Base-by-base conservation (phyloP, 768 basidiomycete species). In the Pholiota molesta region DNA sequence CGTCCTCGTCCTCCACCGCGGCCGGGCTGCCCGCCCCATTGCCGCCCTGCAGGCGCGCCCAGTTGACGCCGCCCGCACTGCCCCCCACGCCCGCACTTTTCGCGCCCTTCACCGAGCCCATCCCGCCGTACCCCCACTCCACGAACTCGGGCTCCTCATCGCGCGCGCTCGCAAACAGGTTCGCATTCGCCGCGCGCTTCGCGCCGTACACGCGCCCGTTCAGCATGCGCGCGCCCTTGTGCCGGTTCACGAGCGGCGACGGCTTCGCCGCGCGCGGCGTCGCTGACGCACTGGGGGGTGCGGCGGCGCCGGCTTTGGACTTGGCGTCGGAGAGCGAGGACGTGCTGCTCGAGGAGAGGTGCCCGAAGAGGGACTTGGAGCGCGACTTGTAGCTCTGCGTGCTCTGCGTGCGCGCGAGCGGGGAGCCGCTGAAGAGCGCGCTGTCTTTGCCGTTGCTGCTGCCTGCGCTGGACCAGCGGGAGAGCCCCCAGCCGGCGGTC, bases 121-220 rank as follows among this genome's bases (percentile, higher is more conserved):
- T 89, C 2, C 91, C 91, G 33, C 91, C 91, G 61, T 90, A 92
- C 0, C 94, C 94, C 94, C 94, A 96, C 73, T 96, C 94, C 16
- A 94, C 92, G 66, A 96, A 96, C 70, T 90, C 90, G 33, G 90
- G 90, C 63, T 92, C 91, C 0, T 87, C 84, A 29, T 87, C 86
- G 5, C 80, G 79, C 14, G 79, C 86, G 60, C 80, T 87, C 6
- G 83, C 88, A 65, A 91, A 91, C 0, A 82, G 86, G 68, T 91
- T 87, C 5, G 75, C 73, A 54, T 75, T 76, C 11, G 69, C 57
- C 11, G 69, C 63, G 37, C 77, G 74, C 61, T 75, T 74, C 23
- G 71, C 80, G 53, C 94, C 94, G 66, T 95, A 95, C 0, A 95
- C 84, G 26, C 94, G 82, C 0, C 94, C 94, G 68, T 96, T 96